A percentile compares a stretch with the other conserved stretches of the same genome.
Evolutionary conservation across 352 stramenopile species (phyloP).

Genomic region (Phytophthora chlamydospora): DNA sequence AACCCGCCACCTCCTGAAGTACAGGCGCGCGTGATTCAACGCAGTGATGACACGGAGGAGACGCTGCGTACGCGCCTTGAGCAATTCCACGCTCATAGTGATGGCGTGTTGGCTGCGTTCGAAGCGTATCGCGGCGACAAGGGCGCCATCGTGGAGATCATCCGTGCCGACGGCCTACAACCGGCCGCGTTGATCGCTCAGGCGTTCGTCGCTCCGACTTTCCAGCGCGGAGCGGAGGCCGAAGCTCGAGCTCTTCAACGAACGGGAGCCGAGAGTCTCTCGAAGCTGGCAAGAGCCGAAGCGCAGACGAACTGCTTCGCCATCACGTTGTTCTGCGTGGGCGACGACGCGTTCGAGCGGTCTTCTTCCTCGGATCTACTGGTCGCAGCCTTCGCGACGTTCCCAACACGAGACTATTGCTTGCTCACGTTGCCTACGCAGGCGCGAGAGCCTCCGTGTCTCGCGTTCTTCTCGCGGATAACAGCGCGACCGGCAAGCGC

Average conservation of each 20-base stretch:
- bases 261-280: constrained; percentile 30
- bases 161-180: constrained; percentile 68
- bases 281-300: constrained; percentile 43
- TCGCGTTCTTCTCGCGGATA: constrained; percentile 53
- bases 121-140: constrained; percentile 22
- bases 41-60: constrained; percentile 93
- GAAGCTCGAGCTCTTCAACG: constrained; percentile 38
- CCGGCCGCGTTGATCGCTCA: constrained; percentile 44
- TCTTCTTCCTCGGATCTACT: constrained; percentile 52
- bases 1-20: constrained; percentile 88
- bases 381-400: constrained; percentile 56
- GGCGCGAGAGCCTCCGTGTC: constrained; percentile 49
- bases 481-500: constrained; percentile 45
- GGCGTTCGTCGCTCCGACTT: constrained; percentile 56
- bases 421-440: constrained; percentile 63
- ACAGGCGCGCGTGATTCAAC: constrained; percentile 78
- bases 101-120: constrained; percentile 60
- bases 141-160: constrained; percentile 41
- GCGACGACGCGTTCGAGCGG: constrained; percentile 44
- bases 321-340: constrained; percentile 71
- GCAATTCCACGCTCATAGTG: constrained; percentile 84
- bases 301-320: constrained; percentile 62
- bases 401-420: constrained; percentile 59
- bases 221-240: constrained; percentile 48
- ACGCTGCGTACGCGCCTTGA: constrained; percentile 91